phyloP scores from a whole-genome alignment of 768 basidiomycete genomes.

The Phlebiopsis gigantea region DNA sequence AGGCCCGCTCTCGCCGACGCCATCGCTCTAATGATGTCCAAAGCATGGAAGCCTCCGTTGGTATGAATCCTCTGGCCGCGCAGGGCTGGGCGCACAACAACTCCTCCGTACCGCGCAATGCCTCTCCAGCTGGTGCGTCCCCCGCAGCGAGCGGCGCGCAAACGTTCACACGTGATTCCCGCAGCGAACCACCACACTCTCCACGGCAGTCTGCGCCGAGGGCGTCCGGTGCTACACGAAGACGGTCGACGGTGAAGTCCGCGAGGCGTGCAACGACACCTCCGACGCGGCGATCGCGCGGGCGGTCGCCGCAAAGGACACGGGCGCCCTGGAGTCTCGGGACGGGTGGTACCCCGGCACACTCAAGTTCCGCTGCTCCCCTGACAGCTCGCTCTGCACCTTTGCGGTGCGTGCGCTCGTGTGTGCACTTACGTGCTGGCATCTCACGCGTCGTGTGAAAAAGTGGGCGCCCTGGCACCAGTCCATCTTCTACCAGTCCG shows the following conservation, averaged over 20 bases:
- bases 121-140: constrained; percentile 1
- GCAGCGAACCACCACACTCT: constrained; percentile 5
- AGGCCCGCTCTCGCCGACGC: too few relatives aligned
- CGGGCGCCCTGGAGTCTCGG: neutral
- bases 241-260: constrained; percentile 6
- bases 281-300: neutral
- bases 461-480: constrained; percentile 1
- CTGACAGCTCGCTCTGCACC: constrained; percentile 2
- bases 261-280: constrained; percentile 3
- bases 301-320: neutral
- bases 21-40: neutral
- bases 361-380: neutral
- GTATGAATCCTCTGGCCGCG: neutral
- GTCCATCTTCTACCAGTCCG: constrained; percentile 2
- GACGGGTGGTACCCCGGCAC: neutral
- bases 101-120: neutral
- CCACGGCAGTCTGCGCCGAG: neutral
- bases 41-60: neutral
- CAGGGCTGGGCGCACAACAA: neutral
- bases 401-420: neutral
- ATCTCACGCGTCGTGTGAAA: too few relatives aligned
- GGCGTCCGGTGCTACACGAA: constrained; percentile 7
- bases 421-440: neutral
- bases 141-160: neutral
- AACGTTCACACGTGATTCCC: neutral